phyloP scores from a whole-genome alignment of 2,329 filamentous ascomycete genomes.

The Ambrosiella cleistominuta region DNA sequence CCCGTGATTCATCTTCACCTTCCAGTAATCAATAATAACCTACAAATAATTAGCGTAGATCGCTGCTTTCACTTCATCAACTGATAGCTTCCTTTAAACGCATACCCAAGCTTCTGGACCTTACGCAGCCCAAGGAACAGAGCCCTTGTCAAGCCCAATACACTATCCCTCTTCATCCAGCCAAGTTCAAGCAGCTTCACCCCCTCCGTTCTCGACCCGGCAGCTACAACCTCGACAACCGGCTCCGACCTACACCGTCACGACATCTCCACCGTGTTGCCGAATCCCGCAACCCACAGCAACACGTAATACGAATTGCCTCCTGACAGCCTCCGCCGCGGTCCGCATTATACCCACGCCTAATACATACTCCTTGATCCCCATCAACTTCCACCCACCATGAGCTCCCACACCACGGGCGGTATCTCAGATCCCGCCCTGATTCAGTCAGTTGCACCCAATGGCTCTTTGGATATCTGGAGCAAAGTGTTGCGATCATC shows the following conservation, averaged over 20 bases:
- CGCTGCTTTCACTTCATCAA: neutral
- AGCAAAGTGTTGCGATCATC: neutral
- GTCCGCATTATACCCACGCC: neutral
- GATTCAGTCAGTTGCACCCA: constrained; percentile 34
- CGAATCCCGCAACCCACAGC: neutral
- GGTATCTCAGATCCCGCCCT: constrained; percentile 50
- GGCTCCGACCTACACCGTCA: neutral
- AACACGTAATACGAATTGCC: neutral
- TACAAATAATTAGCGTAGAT: neutral
- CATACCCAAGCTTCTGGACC: neutral
- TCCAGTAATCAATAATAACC: neutral
- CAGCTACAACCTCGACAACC: neutral
- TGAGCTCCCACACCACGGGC: constrained; percentile 22
- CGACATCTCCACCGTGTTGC: neutral
- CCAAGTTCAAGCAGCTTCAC: neutral
- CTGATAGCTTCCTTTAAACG: neutral
- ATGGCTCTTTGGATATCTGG: neutral
- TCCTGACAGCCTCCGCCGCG: neutral
- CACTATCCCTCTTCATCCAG: constrained; percentile 5
- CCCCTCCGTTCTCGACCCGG: constrained; percentile 5
- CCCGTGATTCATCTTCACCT: neutral
- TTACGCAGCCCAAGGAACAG: neutral
- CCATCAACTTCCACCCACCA: constrained; percentile 1
- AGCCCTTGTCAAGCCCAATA: constrained; percentile 4
- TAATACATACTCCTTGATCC: neutral